Conservation (phyloP, 1,139 yeast species). For the Zygosaccharomyces sapae region DNA sequence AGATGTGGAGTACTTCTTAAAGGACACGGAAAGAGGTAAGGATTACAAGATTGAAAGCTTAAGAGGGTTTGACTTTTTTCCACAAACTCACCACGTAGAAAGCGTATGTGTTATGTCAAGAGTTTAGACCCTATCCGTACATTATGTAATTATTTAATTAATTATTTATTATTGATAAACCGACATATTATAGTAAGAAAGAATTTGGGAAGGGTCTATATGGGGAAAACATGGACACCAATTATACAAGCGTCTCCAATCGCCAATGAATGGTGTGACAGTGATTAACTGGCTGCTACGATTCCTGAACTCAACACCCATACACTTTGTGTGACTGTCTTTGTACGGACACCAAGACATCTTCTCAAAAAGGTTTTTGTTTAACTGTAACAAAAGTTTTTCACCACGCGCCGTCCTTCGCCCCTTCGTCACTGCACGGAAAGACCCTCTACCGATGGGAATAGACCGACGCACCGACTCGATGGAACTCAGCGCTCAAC, state of each 20-base stretch:
- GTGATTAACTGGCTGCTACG: too few relatives aligned
- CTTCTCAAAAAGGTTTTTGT: background rate
- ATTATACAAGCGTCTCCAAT: too few relatives aligned
- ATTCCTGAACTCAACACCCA: too few relatives aligned
- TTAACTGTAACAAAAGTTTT: background rate
- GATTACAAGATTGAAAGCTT: constrained; percentile 71
- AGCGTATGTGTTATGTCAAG: constrained; percentile 76
- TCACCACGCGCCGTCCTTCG: background rate
- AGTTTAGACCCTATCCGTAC: constrained; percentile 15
- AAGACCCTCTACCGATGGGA: background rate
- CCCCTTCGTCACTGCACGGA: background rate
- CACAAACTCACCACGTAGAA: constrained; percentile 97
- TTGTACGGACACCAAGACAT: constrained; percentile 1
- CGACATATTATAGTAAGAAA: too few relatives aligned
- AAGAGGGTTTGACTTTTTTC: constrained; percentile 95
- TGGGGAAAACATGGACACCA: too few relatives aligned
- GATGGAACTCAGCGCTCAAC: constrained; percentile 2
- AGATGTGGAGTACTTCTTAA: constrained; percentile 79
- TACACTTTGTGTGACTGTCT: background rate
- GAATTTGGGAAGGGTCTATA: too few relatives aligned
- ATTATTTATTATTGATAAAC: background rate
- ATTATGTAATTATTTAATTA: too few relatives aligned
- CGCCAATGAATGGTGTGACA: too few relatives aligned
- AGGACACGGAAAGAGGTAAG: constrained; percentile 58
- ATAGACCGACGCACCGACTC: constrained; percentile 5